A percentile compares a stretch with the other conserved stretches of the same genome.
These are phyloP conservation scores for Saccharomycopsis sp. DNA, from an alignment of 805 yeast genomes.

Conservation along the genomic window DNA sequence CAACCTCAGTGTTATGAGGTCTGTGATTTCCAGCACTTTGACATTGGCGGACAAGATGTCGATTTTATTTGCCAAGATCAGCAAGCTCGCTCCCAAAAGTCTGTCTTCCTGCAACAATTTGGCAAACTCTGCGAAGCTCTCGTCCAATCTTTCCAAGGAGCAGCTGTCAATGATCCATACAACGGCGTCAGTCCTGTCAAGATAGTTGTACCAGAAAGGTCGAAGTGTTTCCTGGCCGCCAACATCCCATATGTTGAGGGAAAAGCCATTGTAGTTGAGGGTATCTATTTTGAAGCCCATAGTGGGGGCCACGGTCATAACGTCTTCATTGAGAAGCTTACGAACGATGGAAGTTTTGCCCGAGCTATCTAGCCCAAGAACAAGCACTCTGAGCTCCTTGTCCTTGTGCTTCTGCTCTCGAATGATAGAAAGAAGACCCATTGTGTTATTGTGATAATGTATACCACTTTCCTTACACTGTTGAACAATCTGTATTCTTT, in stretches of 20 bases:
- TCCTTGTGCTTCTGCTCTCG: slow-evolving; percentile 78
- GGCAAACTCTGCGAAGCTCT: slow-evolving; percentile 56
- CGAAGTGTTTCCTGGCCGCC: slow-evolving; percentile 85
- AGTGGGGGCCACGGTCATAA: slow-evolving; percentile 65
- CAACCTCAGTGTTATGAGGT: no score
- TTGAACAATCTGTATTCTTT: no score
- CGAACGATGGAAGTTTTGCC: slow-evolving; percentile 85
- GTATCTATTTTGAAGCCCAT: slow-evolving; percentile 82
- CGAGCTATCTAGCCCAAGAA: slow-evolving; percentile 82
- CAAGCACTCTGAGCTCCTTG: slow-evolving; percentile 60
- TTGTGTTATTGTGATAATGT: no score
- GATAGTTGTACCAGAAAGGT: slow-evolving; percentile 90
- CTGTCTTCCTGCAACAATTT: slow-evolving; percentile 58
- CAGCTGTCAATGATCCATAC: slow-evolving; percentile 79
- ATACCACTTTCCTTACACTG: no score
- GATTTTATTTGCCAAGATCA: slow-evolving; percentile 64
- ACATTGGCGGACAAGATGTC: slow-evolving; percentile 35
- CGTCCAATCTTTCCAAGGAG: slow-evolving; percentile 51
- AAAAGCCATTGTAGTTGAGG: slow-evolving; percentile 34
- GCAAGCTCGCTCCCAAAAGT: slow-evolving; percentile 57
- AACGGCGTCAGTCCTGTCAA: slow-evolving; percentile 68
- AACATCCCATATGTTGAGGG: slow-evolving; percentile 71
- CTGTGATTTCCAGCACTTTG: no score
- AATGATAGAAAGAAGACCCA: slow-evolving; percentile 79
- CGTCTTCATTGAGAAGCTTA: slow-evolving; percentile 41